A percentile compares a stretch with the other conserved stretches of the same genome.
These are phyloP conservation scores for Hypoxylon subgilvum DNA, from an alignment of 495 filamentous ascomycete genomes.

Conservation along the genomic window DNA sequence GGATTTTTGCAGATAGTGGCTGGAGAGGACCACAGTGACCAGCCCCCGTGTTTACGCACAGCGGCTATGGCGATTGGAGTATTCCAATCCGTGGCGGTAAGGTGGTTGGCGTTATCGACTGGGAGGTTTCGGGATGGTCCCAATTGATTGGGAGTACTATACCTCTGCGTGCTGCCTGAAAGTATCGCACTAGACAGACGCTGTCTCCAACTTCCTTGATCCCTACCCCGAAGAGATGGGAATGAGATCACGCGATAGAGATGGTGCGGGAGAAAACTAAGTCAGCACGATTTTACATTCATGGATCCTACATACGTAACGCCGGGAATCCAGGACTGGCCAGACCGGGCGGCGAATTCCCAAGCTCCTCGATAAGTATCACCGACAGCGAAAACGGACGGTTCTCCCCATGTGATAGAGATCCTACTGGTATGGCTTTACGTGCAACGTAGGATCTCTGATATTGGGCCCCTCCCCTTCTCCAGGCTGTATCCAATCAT, in stretches of 20 bases:
- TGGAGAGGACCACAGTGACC: constrained; percentile 18
- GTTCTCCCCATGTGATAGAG: no score
- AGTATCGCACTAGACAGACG: constrained; percentile 51
- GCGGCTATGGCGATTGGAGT: constrained; percentile 40
- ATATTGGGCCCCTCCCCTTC: no score
- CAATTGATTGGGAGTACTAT: constrained; percentile 60
- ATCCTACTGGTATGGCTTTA: neutral
- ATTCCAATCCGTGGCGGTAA: constrained; percentile 36
- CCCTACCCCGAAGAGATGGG: constrained; percentile 53
- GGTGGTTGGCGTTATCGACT: constrained; percentile 58
- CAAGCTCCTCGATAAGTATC: neutral
- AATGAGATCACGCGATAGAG: constrained; percentile 55
- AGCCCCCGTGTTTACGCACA: constrained; percentile 42
- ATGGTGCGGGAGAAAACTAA: constrained; percentile 45
- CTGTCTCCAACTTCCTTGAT: constrained; percentile 55
- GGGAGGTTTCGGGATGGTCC: constrained; percentile 61
- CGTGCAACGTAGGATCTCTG: neutral
- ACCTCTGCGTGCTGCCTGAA: constrained; percentile 53
- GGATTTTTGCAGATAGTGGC: constrained; percentile 12
- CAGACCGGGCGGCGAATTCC: no score
- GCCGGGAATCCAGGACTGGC: no score
- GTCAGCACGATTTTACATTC: neutral
- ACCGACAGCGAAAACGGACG: no score
- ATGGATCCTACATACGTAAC: neutral
- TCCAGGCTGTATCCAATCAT: no score